Conservation (phyloP, 495 filamentous ascomycete genomes). For the Aspergillus egyptiacus region DNA sequence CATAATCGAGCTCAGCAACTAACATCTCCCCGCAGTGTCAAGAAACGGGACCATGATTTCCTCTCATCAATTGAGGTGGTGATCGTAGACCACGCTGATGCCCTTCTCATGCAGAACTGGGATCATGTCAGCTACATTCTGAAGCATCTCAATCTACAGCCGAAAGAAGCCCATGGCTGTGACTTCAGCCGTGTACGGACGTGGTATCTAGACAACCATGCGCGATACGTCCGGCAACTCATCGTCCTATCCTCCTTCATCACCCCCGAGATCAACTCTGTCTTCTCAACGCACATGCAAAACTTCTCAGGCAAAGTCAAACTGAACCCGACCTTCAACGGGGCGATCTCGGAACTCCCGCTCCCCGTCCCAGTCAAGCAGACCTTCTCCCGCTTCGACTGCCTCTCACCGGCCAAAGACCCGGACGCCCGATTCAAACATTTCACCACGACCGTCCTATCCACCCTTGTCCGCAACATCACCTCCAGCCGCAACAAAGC, state of each 20-base stretch:
- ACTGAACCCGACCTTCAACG: constrained; percentile 57
- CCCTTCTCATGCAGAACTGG: constrained; percentile 97
- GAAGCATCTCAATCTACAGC: constrained; percentile 85
- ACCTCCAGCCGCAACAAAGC: constrained; percentile 33
- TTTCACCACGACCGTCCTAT: constrained; percentile 75
- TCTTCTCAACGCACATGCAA: constrained; percentile 68
- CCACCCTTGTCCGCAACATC: constrained; percentile 58
- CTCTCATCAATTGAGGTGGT: constrained; percentile 87
- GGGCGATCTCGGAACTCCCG: constrained; percentile 58
- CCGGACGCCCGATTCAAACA: constrained; percentile 89
- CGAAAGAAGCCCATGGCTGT: constrained; percentile 83
- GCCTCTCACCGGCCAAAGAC: constrained; percentile 58
- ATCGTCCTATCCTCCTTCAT: constrained; percentile 74
- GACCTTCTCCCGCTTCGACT: constrained; percentile 86
- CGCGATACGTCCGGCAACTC: constrained; percentile 75
- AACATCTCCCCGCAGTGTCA: constrained; percentile 39
- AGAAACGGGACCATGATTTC: constrained; percentile 86
- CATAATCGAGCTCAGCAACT: background rate
- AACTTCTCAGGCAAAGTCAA: constrained; percentile 76
- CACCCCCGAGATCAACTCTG: constrained; percentile 79
- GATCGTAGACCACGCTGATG: constrained; percentile 87
- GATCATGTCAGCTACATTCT: constrained; percentile 89
- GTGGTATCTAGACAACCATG: constrained; percentile 87
- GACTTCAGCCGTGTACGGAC: constrained; percentile 86
- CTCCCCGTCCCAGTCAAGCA: constrained; percentile 67